Percentiles rank a stretch among this genome's conserved stretches.
Conservation (phyloP, 495 filamentous ascomycete genomes). For the Aspergillus wentii region DNA sequence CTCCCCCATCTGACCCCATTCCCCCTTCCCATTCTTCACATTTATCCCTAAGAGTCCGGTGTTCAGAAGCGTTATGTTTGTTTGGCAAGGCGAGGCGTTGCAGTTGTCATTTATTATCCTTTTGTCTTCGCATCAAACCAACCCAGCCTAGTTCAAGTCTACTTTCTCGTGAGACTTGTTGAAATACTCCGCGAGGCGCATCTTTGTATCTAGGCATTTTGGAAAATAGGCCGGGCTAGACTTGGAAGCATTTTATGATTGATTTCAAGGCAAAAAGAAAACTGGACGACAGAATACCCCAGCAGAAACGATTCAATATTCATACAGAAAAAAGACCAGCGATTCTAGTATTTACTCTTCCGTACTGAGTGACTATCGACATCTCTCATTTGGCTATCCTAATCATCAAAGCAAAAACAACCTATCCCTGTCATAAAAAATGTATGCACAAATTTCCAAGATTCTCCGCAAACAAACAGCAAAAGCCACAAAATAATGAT, state of each 20-base stretch:
- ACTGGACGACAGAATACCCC: too few relatives aligned
- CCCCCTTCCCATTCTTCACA: background rate
- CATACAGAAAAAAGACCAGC: background rate
- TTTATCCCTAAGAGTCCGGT: slow-evolving; percentile 10
- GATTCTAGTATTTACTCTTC: background rate
- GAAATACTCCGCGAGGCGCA: too few relatives aligned
- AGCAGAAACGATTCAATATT: too few relatives aligned
- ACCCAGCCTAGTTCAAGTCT: slow-evolving; percentile 1
- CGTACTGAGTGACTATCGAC: background rate
- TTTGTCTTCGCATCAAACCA: slow-evolving; percentile 6
- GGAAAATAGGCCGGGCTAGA: too few relatives aligned
- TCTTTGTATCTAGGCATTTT: too few relatives aligned
- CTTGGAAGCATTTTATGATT: too few relatives aligned
- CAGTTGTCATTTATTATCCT: background rate
- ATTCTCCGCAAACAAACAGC: background rate
- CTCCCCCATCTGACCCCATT: background rate
- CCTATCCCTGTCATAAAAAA: slow-evolving; percentile 1
- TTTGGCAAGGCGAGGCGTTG: slow-evolving; percentile 33
- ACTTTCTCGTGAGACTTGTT: too few relatives aligned
- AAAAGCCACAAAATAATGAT: background rate
- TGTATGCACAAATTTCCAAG: slow-evolving; percentile 4
- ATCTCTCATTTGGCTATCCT: slow-evolving; percentile 11
- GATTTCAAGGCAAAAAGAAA: too few relatives aligned
- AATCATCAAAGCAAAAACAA: slow-evolving; percentile 7
- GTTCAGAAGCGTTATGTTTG: slow-evolving; percentile 30